Evolutionary conservation across 345 rosid species (phyloP).

Genomic region (Bruguiera parviflora): DNA sequence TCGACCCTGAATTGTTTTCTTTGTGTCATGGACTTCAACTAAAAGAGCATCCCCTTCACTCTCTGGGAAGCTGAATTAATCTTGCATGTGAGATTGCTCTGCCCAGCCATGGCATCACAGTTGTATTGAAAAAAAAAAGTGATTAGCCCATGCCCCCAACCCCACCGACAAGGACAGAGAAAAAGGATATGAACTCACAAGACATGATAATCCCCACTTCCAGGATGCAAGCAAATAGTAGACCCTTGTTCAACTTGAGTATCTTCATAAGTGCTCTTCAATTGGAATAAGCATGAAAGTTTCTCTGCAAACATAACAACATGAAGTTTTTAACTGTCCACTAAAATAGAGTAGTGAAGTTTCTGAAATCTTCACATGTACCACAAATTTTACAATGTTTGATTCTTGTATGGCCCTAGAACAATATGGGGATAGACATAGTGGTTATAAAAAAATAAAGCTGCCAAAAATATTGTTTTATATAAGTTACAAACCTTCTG

Average conservation of each 20-base stretch:
- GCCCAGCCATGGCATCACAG: constrained; percentile 5
- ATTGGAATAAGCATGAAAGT: constrained; percentile 73
- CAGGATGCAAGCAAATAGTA: constrained; percentile 70
- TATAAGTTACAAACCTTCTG: constrained; percentile 59
- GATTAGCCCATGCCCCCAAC: not conserved
- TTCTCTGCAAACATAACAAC: constrained; percentile 43
- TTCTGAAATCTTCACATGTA: not conserved
- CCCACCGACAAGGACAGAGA: not conserved
- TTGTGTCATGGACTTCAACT: constrained; percentile 77
- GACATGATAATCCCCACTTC: constrained; percentile 81
- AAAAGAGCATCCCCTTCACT: constrained; percentile 74
- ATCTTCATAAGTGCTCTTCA: constrained; percentile 72
- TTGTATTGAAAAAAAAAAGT: constrained; percentile 1
- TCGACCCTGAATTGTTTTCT: constrained; percentile 65
- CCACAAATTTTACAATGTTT: no score
- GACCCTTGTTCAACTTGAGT: constrained; percentile 49
- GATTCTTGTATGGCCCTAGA: no score
- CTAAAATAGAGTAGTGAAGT: not conserved
- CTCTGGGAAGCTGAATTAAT: constrained; percentile 71
- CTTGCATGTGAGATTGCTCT: constrained; percentile 18
- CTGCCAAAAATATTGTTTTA: not conserved
- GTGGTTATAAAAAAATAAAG: not conserved
- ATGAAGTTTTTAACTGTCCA: not conserved
- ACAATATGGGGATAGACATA: no score
- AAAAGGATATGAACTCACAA: constrained; percentile 53